Evolutionary conservation across 1,284 basidiomycete species (phyloP).

Genomic region (Pseudozyma tsukubaensis): DNA sequence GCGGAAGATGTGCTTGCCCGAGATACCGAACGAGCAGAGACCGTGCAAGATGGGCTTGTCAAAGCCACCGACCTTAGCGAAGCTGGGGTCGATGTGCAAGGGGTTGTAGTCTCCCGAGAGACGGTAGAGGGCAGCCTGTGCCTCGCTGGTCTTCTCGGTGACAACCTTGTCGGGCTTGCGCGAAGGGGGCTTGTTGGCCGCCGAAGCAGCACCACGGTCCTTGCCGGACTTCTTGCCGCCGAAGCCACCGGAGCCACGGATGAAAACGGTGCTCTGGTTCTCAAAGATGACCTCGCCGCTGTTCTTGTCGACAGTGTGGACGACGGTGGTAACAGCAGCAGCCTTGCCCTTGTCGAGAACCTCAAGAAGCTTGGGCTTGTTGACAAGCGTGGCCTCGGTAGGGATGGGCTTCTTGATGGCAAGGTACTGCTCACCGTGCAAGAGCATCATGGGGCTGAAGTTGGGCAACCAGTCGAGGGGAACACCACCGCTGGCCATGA

Average conservation of each 20-base stretch:
- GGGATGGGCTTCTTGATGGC: conserved; percentile 88
- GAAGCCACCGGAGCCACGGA: conserved; percentile 94
- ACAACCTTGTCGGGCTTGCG: conserved; percentile 65
- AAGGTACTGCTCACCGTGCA: conserved; percentile 97
- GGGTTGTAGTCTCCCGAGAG: conserved; percentile 77
- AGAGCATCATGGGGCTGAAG: conserved; percentile 92
- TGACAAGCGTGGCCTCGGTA: conserved; percentile 84
- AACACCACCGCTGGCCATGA: conserved; percentile 69
- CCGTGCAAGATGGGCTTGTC: conserved; percentile 81
- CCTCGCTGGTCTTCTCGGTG: conserved; percentile 61
- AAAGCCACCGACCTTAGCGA: conserved; percentile 93
- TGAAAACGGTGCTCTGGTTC: conserved; percentile 90
- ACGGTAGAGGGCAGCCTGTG: conserved; percentile 79
- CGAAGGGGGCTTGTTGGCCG: conserved; percentile 81
- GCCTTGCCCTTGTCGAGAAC: conserved; percentile 71
- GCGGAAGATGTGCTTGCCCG: conserved; percentile 92
- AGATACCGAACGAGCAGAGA: conserved; percentile 91
- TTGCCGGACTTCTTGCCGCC: conserved; percentile 87
- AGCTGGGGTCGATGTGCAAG: conserved; percentile 91
- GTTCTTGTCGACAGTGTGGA: conserved; percentile 58
- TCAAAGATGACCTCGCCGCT: conserved; percentile 88
- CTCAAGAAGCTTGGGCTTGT: conserved; percentile 74
- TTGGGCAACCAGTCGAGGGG: conserved; percentile 89
- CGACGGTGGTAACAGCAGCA: conserved; percentile 51
- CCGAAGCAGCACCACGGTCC: conserved; percentile 90